Conservation (phyloP, 192 early-diverging fungal species). For the Oehlia diaphana region DNA sequence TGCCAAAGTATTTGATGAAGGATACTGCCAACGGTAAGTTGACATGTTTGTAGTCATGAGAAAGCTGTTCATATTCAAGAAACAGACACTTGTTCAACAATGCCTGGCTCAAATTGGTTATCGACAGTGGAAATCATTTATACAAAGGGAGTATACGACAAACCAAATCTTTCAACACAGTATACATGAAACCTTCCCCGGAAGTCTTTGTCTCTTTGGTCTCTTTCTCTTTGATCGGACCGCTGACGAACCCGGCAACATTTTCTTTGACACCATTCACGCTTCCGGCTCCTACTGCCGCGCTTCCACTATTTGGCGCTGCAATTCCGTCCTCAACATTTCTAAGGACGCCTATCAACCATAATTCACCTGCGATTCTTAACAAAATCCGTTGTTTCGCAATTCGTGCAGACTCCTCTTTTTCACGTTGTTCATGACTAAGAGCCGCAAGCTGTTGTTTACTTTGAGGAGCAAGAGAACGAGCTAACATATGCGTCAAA, state of each 20-base stretch:
- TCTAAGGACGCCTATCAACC: constrained; percentile 72
- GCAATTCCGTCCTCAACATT: constrained; percentile 64
- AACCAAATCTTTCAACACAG: constrained; percentile 54
- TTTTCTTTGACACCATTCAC: constrained; percentile 50
- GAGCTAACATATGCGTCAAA: constrained; percentile 65
- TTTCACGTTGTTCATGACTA: constrained; percentile 79
- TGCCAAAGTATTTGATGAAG: constrained; percentile 57
- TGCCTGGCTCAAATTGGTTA: neutral
- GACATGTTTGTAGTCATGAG: constrained; percentile 52
- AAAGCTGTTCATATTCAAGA: constrained; percentile 33
- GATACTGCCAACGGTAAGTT: constrained; percentile 55
- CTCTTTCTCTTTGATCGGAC: constrained; percentile 36
- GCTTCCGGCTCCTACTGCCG: constrained; percentile 31
- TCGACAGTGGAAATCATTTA: constrained; percentile 17
- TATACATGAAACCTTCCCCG: constrained; percentile 52
- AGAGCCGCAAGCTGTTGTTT: constrained; percentile 58
- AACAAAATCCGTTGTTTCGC: constrained; percentile 64
- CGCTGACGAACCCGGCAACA: constrained; percentile 48
- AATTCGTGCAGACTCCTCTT: constrained; percentile 77
- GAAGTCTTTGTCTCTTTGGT: constrained; percentile 30
- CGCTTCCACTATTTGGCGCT: constrained; percentile 43
- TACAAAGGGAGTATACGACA: neutral
- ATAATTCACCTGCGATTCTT: constrained; percentile 79
- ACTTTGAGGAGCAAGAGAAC: constrained; percentile 61
- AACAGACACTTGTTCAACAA: constrained; percentile 18